Evolutionary conservation across 345 rosid species (phyloP).

Genomic region (thale cress (Arabidopsis thaliana)): DNA sequence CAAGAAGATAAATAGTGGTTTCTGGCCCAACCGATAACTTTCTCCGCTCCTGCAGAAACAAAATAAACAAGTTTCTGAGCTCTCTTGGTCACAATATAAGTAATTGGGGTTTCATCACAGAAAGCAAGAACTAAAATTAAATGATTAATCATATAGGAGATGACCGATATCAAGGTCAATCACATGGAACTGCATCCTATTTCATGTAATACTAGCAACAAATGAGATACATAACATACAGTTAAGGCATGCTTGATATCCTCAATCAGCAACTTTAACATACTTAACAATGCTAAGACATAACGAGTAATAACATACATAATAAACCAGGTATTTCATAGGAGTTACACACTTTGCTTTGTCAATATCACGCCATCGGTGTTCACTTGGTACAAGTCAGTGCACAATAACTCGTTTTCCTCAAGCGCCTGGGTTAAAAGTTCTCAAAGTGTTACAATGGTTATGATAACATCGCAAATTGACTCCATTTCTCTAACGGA

Average conservation of each 20-base stretch:
- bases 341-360: constrained; percentile 73
- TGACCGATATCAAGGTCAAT: constrained; percentile 10
- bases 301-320: constrained; percentile 31
- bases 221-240: constrained; percentile 2
- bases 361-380: constrained; percentile 87
- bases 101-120: not conserved
- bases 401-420: constrained; percentile 83
- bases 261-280: constrained; percentile 21
- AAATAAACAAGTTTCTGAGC: constrained; percentile 30
- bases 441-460: constrained; percentile 8
- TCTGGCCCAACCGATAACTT: constrained; percentile 95
- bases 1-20: constrained; percentile 84
- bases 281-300: constrained; percentile 25
- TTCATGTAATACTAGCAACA: not conserved
- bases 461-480: constrained; percentile 49
- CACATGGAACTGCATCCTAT: constrained; percentile 18
- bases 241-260: constrained; percentile 21
- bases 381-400: constrained; percentile 71
- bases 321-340: constrained; percentile 37
- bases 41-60: constrained; percentile 76
- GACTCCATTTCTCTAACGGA: constrained; percentile 1
- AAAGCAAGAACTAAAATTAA: not conserved
- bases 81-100: constrained; percentile 28
- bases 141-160: constrained; percentile 24
- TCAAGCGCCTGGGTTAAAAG: constrained; percentile 75